These are phyloP conservation scores for Phycomyces nitens DNA, from an alignment of 192 early-diverging fungal species.

Conservation along the genomic window DNA sequence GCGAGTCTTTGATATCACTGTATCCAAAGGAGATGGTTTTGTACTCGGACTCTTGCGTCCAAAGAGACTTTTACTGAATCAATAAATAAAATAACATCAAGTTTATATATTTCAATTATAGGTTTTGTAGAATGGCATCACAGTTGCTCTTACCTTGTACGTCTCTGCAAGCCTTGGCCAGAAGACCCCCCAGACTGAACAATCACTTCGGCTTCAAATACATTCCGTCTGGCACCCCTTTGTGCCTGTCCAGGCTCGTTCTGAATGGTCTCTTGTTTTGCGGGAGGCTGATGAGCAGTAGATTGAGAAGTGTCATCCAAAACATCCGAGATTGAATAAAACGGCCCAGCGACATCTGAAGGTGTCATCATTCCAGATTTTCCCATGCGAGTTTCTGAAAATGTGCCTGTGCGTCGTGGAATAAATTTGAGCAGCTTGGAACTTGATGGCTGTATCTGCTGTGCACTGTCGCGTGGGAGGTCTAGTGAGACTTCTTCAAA, in stretches of 20 bases:
- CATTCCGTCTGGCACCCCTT: conserved; percentile 24
- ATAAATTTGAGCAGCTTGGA: conserved; percentile 30
- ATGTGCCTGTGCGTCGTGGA: conserved; percentile 16
- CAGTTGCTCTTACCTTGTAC: conserved; percentile 28
- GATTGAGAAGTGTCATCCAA: conserved; percentile 20
- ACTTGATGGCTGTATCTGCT: conserved; percentile 1
- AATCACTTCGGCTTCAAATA: conserved; percentile 24
- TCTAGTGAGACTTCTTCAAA: conserved; percentile 43
- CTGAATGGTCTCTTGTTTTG: not conserved
- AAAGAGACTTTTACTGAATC: not conserved
- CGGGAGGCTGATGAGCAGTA: not conserved
- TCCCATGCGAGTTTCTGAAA: not conserved
- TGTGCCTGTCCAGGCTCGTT: not conserved
- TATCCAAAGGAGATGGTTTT: conserved; percentile 38
- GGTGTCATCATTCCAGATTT: conserved; percentile 5
- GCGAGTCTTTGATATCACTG: conserved; percentile 39
- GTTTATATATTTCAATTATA: no score
- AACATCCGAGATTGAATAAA: conserved; percentile 37
- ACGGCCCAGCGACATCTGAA: conserved; percentile 31
- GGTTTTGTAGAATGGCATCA: not conserved
- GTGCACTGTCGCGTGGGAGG: conserved; percentile 23
- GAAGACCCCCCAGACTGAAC: conserved; percentile 31
- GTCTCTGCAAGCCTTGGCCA: conserved; percentile 11
- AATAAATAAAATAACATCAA: no score
- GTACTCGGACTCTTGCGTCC: not conserved